Evolutionary conservation across 2,329 filamentous ascomycete genomes (phyloP).

Genomic region (Nannizzia gypsea): DNA sequence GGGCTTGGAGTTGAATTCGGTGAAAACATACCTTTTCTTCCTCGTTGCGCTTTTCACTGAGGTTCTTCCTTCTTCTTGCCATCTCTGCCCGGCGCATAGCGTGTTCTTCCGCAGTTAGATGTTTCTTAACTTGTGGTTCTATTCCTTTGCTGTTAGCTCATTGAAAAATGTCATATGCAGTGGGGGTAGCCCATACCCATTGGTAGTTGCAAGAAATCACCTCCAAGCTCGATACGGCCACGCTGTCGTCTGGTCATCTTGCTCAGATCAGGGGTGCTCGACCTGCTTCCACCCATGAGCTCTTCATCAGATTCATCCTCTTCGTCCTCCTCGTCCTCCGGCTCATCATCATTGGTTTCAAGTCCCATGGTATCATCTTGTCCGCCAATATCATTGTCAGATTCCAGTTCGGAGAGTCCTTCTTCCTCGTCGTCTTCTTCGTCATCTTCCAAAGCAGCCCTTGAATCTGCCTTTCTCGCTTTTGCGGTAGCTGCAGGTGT

Average conservation of each 20-base stretch:
- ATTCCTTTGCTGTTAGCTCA: background rate
- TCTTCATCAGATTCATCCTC: constrained; percentile 34
- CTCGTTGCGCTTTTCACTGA: constrained; percentile 65
- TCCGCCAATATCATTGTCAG: constrained; percentile 32
- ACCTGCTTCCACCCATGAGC: constrained; percentile 39
- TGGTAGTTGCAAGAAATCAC: constrained; percentile 42
- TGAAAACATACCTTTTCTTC: constrained; percentile 54
- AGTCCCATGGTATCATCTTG: constrained; percentile 24
- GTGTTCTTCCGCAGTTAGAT: constrained; percentile 60
- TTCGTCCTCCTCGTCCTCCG: constrained; percentile 31
- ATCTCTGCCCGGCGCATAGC: constrained; percentile 63
- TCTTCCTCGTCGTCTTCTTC: constrained; percentile 44
- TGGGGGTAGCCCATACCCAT: constrained; percentile 37
- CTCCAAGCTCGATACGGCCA: constrained; percentile 44
- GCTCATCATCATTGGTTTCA: constrained; percentile 33
- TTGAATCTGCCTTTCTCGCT: constrained; percentile 36
- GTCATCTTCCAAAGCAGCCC: constrained; percentile 35
- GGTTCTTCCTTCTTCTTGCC: constrained; percentile 60
- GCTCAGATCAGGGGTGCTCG: constrained; percentile 50
- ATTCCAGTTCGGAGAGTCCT: constrained; percentile 34
- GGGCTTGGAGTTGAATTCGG: background rate
- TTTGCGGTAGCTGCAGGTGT: constrained; percentile 26
- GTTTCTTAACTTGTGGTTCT: constrained; percentile 62
- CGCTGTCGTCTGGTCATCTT: constrained; percentile 59
- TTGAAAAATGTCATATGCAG: background rate